Conservation (phyloP, 352 stramenopile species). For the Globisporangium acanthophoron region DNA sequence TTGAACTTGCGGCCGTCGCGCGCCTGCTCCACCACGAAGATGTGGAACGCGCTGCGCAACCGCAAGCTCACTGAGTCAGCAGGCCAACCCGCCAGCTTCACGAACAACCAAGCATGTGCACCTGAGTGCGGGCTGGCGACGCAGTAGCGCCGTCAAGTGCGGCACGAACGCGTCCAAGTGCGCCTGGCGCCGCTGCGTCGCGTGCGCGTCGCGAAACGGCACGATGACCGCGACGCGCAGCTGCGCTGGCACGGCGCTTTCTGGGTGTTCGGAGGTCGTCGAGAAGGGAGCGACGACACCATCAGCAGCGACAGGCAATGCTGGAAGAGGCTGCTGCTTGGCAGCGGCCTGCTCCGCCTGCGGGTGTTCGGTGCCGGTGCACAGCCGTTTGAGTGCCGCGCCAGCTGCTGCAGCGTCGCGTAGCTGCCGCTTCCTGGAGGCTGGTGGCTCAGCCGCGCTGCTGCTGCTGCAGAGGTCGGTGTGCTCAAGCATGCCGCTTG, state of each 20-base stretch:
- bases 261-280: not conserved
- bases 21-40: slow-evolving; percentile 95
- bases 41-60: slow-evolving; percentile 59
- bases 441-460: no score
- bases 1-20: slow-evolving; percentile 95
- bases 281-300: not conserved
- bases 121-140: slow-evolving; percentile 18
- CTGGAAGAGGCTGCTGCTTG: no score
- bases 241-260: no score
- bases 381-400: no score
- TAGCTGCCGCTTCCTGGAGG: no score
- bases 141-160: slow-evolving; percentile 88
- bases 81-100: no score
- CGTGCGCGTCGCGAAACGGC: slow-evolving; percentile 90
- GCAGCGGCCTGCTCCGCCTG: no score
- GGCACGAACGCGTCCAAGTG: slow-evolving; percentile 90
- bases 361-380: no score
- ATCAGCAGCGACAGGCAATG: not conserved
- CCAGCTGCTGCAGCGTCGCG: no score
- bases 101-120: not conserved
- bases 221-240: slow-evolving; percentile 86
- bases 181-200: slow-evolving; percentile 77
- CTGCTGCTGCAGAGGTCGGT: not conserved
- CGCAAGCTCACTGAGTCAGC: not conserved
- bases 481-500: no score